phyloP scores from a whole-genome alignment of 352 stramenopile species.

The Globisporangium polare region DNA sequence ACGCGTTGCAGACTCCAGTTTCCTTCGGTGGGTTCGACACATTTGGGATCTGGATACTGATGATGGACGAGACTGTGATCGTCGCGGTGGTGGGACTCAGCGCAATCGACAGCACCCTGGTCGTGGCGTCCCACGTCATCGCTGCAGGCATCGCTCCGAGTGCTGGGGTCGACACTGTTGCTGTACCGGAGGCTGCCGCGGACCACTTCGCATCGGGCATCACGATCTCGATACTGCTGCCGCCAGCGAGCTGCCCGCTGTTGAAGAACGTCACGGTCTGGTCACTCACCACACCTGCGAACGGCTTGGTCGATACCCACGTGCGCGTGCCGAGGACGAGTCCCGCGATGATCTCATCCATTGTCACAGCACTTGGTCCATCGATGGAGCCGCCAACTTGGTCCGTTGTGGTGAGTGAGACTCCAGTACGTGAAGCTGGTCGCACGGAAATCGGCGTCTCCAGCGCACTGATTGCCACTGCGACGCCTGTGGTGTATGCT shows the following conservation, averaged over 20 bases:
- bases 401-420: conserved; percentile 41
- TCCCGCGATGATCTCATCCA: conserved; percentile 43
- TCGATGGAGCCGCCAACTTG: conserved; percentile 39
- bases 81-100: conserved; percentile 14
- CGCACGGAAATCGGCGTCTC: conserved; percentile 41
- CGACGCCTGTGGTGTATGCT: conserved; percentile 23
- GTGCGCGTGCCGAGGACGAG: conserved; percentile 41
- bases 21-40: conserved; percentile 58
- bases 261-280: conserved; percentile 47
- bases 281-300: conserved; percentile 44
- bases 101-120: conserved; percentile 29
- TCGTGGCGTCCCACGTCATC: conserved; percentile 29
- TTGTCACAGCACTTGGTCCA: conserved; percentile 30
- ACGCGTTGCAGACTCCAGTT: conserved; percentile 34
- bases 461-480: conserved; percentile 35
- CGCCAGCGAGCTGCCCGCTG: conserved; percentile 31
- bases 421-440: conserved; percentile 13
- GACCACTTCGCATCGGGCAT: conserved; percentile 45
- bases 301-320: conserved; percentile 35
- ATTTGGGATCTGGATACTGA: conserved; percentile 28
- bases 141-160: conserved; percentile 23
- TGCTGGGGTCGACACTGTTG: conserved; percentile 30
- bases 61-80: conserved; percentile 26
- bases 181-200: conserved; percentile 19
- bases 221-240: conserved; percentile 37